Conservation (phyloP, 1,284 basidiomycete species). For the Sanghuangporus weigelae region DNA sequence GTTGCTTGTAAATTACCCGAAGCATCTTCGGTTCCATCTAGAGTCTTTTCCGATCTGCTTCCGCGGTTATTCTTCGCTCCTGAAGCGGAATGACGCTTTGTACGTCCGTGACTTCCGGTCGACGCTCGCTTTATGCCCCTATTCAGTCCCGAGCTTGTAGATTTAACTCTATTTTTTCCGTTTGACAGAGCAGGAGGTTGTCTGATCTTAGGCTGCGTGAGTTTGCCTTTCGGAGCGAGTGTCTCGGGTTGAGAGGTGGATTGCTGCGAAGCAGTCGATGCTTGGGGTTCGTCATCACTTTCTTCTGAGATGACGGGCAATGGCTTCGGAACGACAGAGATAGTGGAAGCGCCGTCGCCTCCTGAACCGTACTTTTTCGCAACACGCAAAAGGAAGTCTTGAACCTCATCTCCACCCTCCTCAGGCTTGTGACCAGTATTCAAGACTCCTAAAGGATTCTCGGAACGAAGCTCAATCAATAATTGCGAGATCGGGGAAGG, state of each 20-base stretch:
- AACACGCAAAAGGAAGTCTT: slow-evolving; percentile 13
- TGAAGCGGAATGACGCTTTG: neutral
- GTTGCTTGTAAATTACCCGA: neutral
- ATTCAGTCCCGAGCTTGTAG: neutral
- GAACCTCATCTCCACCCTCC: slow-evolving; percentile 4
- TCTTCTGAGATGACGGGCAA: neutral
- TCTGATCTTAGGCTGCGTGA: neutral
- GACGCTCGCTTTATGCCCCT: neutral
- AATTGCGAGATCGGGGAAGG: neutral
- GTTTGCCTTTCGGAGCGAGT: neutral
- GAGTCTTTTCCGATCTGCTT: neutral
- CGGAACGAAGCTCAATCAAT: neutral
- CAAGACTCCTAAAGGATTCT: neutral
- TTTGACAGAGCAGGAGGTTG: neutral
- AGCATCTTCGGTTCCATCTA: neutral
- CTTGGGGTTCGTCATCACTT: neutral
- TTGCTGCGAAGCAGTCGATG: neutral
- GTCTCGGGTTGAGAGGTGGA: neutral
- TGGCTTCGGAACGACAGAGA: neutral
- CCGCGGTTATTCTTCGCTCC: neutral
- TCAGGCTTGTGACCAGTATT: neutral
- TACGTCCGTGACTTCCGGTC: neutral
- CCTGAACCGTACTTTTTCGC: slow-evolving; percentile 8
- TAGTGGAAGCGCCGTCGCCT: neutral
- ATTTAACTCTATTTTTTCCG: neutral